Conservation (phyloP, 2,329 filamentous ascomycete species). For the Microdochium trichocladiopsis region DNA sequence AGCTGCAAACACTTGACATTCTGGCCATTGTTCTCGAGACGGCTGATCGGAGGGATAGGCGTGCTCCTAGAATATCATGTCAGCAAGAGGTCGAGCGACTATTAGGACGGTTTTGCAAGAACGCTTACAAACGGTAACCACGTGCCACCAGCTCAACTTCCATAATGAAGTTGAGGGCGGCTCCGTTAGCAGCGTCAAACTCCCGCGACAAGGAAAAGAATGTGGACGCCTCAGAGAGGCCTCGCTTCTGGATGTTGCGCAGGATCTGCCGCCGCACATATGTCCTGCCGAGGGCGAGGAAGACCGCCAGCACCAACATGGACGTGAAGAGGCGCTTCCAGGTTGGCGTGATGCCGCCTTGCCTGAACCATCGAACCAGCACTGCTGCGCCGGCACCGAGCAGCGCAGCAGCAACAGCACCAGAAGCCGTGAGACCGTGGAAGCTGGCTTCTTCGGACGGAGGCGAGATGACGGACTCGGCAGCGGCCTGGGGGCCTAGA, state of each 20-base stretch:
- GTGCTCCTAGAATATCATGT: slow-evolving; percentile 55
- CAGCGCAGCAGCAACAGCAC: slow-evolving; percentile 18
- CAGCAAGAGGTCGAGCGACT: neutral
- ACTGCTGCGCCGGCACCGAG: slow-evolving; percentile 18
- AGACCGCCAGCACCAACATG: slow-evolving; percentile 8
- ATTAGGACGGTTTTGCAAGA: slow-evolving; percentile 1
- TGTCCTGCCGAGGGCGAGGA: slow-evolving; percentile 13
- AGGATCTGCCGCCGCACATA: slow-evolving; percentile 21
- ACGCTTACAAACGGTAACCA: slow-evolving; percentile 22
- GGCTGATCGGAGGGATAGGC: slow-evolving; percentile 84
- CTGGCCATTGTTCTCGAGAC: slow-evolving; percentile 78
- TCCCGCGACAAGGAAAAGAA: slow-evolving; percentile 22
- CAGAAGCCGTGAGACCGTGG: slow-evolving; percentile 18
- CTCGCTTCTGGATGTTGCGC: slow-evolving; percentile 21
- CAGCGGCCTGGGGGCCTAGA: slow-evolving; percentile 14
- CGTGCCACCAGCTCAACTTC: slow-evolving; percentile 24
- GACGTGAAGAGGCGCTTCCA: slow-evolving; percentile 16
- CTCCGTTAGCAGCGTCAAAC: slow-evolving; percentile 22
- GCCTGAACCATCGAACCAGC: slow-evolving; percentile 18
- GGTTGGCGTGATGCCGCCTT: slow-evolving; percentile 17
- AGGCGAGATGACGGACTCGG: slow-evolving; percentile 11
- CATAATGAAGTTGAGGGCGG: slow-evolving; percentile 25
- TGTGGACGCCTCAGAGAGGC: slow-evolving; percentile 14
- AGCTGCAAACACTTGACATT: slow-evolving; percentile 72
- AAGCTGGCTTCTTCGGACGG: slow-evolving; percentile 12